Base-by-base conservation (phyloP, 768 basidiomycete species). In the Lactarius hatsudake region DNA sequence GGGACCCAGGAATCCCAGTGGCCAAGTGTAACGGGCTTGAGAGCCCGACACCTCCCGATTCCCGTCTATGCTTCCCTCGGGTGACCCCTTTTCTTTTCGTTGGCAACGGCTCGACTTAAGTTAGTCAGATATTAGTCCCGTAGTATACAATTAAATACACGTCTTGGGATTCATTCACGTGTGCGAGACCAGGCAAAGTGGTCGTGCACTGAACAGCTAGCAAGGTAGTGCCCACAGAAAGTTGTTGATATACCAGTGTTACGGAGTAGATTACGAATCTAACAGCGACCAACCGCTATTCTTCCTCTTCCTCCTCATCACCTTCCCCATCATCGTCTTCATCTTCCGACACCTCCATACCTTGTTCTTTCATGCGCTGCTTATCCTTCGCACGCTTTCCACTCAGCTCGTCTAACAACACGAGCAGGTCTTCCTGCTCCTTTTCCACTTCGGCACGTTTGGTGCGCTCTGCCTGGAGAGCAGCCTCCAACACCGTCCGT, bases 381-480 rank as follows among this genome's bases (percentile, higher is more conserved):
- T 98, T 98, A 74, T 98, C 97, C 71, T 80, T 81, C 79, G 84
- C 85, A 61, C 96, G 82, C 78, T 99, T 99, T 70, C 80, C 84
- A 55, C 87, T 91, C 68, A 97, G 81, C 78, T 98, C 97, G 73
- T 98, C 97, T 4, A 99, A 80, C 38, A 98, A 78, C 13, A 99
- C 96, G 26, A 99, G 80, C 58, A 98, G 76, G 76, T 99, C 96
- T 75, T 98, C 96, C 72, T 98, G 96, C 76, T 99, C 96, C 77
- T 95, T 96, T 76, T 97, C 94, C 28, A 87, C 86, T 10, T 97
- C 94, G 71, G 85, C 88, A 59, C 85, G 83, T 74, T 88, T 90
- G 63, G 81, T 82, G 69, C 90, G 84, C 17, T 87, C 82, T 1
- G 78, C 78, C 42, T 78, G 75, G 13, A 94, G 75, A 64, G 86